phyloP scores from a whole-genome alignment of 2,329 filamentous ascomycete genomes.

The Colletotrichum higginsianum region DNA sequence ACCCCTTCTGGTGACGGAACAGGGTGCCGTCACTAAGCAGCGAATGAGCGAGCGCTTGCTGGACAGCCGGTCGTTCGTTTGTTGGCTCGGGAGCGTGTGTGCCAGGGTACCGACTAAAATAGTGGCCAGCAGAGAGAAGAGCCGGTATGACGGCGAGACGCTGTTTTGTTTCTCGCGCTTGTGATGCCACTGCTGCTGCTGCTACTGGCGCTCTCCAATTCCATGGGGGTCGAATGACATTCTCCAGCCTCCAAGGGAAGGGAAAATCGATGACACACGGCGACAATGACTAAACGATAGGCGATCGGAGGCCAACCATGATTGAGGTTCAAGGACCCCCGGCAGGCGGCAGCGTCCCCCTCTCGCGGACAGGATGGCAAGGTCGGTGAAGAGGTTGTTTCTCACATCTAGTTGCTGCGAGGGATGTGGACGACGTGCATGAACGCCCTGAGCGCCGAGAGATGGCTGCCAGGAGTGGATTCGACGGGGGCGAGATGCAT shows the following conservation, averaged over 20 bases:
- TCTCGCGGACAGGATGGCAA: conserved; percentile 29
- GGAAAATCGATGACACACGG: conserved; percentile 20
- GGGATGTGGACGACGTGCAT: conserved; percentile 42
- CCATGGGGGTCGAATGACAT: neutral
- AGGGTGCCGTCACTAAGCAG: conserved; percentile 12
- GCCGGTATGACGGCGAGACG: conserved; percentile 29
- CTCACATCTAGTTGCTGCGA: conserved; percentile 29
- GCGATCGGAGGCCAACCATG: conserved; percentile 27
- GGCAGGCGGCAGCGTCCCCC: conserved; percentile 27
- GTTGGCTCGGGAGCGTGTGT: conserved; percentile 26
- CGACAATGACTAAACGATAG: conserved; percentile 12
- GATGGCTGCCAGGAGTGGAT: conserved; percentile 32
- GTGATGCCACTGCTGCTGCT: neutral
- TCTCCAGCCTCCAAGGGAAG: neutral
- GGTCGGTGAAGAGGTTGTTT: conserved; percentile 43
- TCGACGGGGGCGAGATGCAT: conserved; percentile 39
- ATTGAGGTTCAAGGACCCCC: conserved; percentile 8
- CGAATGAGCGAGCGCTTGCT: conserved; percentile 27
- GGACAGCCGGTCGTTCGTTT: conserved; percentile 24
- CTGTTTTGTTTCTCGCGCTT: neutral
- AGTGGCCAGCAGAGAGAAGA: conserved; percentile 16
- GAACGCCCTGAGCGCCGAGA: conserved; percentile 42
- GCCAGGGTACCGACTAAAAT: conserved; percentile 34
- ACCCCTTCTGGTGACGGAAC: conserved; percentile 30
- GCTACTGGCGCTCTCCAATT: neutral